Evolutionary conservation across 2,329 filamentous ascomycete genomes (phyloP), one percentile per base, ranked within the genome.

Genomic region (Aureobasidium sp.): DNA sequence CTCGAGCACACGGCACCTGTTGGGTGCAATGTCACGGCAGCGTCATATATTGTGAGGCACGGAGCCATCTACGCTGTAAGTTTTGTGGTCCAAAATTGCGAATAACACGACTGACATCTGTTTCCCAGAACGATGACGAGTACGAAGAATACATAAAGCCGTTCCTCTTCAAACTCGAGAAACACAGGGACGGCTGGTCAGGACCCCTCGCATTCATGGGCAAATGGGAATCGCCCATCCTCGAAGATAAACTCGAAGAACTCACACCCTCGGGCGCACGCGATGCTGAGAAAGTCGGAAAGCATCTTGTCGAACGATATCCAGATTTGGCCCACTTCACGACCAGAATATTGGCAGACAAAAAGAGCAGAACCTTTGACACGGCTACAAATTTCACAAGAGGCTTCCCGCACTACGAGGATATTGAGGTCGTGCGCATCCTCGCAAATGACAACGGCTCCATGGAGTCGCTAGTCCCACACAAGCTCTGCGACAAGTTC

Each of bases 31-130:
- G 73, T 80, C 1, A 78, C 75, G 0, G 77, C 78, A 32, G 82
- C 82, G 0, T 80, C 82, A 2, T 85, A 84, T 69, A 74, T 85
- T 0, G 77, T 80, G 17, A 82, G 83, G n/a, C 83, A 85, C 66
- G 82, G 82, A 0, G 82, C 83, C 39, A 84, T 85, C 62, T 84
- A 84, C 67, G 80, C 80, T 65, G 41, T 44, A 44, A 44, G 41
- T 44, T n/a, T 8, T 4, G 20, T 44, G 41, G 20, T 9, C n/a
- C 3, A 26, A 44, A 4, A 44, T 5, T 3, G 41, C 20, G 8
- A 23, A 20, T 10, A 20, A 44, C n/a, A 23, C 41, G 20, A 26
- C n/a, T 44, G 20, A 44, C 41, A 44, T 3, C 13, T 44, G 41
- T 10, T 26, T n/a, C 26, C 41, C 20, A 44, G 41, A 85, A 85